phyloP scores from a whole-genome alignment of 2,329 filamentous ascomycete species.

The Neobulgaria alba region DNA sequence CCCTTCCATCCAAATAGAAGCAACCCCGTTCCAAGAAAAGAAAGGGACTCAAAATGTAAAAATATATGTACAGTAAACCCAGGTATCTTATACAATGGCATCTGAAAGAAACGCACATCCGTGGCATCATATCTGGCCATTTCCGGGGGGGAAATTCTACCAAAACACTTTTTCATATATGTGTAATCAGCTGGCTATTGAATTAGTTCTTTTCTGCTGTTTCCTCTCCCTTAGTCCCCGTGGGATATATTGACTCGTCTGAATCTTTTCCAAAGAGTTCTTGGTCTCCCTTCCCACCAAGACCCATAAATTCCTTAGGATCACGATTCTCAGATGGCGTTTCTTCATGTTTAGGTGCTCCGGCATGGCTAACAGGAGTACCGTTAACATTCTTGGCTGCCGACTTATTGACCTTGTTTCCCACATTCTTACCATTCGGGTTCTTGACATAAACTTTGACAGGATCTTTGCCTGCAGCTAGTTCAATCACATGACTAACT shows the following conservation, averaged over 20 bases:
- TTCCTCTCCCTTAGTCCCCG: constrained; percentile 25
- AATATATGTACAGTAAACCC: no score
- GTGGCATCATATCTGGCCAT: no score
- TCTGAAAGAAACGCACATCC: no score
- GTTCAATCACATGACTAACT: constrained; percentile 41
- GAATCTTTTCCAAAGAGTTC: constrained; percentile 56
- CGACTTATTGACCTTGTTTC: constrained; percentile 36
- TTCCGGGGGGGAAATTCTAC: no score
- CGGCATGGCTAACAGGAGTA: constrained; percentile 16
- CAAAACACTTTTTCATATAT: no score
- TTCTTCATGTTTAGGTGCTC: constrained; percentile 45
- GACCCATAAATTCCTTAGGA: constrained; percentile 68
- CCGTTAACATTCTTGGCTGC: constrained; percentile 25
- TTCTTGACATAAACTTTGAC: constrained; percentile 75
- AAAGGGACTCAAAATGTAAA: no score
- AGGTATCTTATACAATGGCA: no score
- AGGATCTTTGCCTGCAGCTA: constrained; percentile 43
- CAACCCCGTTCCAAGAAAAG: no score
- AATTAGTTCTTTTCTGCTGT: background rate
- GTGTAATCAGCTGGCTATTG: no score
- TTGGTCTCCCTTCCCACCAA: constrained; percentile 82
- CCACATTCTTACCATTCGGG: constrained; percentile 33
- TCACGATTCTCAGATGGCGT: constrained; percentile 59
- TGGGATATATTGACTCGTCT: constrained; percentile 42
- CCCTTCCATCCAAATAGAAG: no score